Conservation (phyloP, 2,329 filamentous ascomycete genomes). For the Nothomitra cinnamomea region DNA sequence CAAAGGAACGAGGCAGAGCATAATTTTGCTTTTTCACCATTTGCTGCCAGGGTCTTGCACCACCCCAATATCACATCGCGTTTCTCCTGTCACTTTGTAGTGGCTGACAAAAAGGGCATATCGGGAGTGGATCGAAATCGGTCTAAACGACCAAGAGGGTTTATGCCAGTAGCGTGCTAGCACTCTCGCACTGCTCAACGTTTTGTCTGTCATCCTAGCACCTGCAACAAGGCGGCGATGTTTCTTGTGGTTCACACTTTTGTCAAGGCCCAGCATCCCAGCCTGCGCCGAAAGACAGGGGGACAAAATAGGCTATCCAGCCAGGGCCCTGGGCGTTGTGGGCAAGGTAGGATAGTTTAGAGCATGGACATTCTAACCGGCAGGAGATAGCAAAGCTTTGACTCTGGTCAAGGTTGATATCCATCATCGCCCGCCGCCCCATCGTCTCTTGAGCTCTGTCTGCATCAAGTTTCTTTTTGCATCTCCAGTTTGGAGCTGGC, state of each 20-base stretch:
- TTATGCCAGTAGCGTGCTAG: neutral
- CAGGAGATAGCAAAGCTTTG: constrained; percentile 3
- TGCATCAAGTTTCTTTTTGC: constrained; percentile 1
- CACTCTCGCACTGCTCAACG: neutral
- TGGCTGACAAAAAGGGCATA: too few species aligned
- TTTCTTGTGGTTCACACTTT: constrained; percentile 1
- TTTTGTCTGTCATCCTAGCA: neutral
- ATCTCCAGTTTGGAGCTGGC: constrained; percentile 3
- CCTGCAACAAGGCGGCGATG: constrained; percentile 2
- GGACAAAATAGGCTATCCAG: constrained; percentile 1
- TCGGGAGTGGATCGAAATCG: too few species aligned
- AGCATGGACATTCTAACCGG: constrained; percentile 4
- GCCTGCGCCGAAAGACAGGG: neutral
- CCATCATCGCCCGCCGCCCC: neutral
- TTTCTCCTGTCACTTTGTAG: too few species aligned
- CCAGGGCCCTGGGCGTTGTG: constrained; percentile 2
- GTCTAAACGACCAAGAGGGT: too few species aligned
- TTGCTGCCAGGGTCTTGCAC: too few species aligned
- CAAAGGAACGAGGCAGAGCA: too few species aligned
- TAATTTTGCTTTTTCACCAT: too few species aligned
- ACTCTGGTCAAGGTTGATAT: neutral
- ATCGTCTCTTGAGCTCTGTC: neutral
- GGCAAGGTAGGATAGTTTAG: neutral
- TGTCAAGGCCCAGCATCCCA: neutral
- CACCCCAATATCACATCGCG: too few species aligned